These are phyloP conservation scores for Dittrichia graveolens DNA, from an alignment of 129 eudicot species.

Conservation along the genomic window DNA sequence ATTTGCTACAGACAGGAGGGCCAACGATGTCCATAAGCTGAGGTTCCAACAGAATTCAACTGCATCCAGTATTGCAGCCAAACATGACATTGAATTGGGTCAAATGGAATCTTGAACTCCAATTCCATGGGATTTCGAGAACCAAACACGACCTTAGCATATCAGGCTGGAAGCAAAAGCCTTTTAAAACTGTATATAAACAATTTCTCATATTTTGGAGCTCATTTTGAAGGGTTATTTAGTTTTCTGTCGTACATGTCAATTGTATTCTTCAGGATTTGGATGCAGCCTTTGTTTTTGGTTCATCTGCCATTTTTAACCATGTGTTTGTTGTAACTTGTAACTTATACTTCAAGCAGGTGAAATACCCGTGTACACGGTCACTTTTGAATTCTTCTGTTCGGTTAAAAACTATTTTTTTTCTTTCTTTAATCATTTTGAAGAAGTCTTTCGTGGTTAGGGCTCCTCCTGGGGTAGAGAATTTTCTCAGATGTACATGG, in stretches of 20 bases:
- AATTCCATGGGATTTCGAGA: neutral
- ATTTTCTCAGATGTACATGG: no score
- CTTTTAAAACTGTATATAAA: slow-evolving; percentile 25
- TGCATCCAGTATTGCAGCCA: neutral
- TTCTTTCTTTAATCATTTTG: no score
- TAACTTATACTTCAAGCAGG: no score
- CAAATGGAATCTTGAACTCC: slow-evolving; percentile 6
- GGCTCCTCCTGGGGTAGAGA: no score
- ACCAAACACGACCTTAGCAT: neutral
- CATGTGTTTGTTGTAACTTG: no score
- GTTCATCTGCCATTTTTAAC: neutral
- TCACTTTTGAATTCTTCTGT: no score
- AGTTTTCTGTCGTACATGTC: slow-evolving; percentile 3
- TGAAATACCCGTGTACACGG: no score
- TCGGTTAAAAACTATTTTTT: no score
- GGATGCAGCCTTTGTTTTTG: neutral
- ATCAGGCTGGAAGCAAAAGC: neutral
- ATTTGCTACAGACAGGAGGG: slow-evolving; percentile 30
- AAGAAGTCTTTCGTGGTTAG: no score
- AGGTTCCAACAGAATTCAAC: neutral
- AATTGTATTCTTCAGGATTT: slow-evolving; percentile 14
- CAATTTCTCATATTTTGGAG: slow-evolving; percentile 21
- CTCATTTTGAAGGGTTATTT: slow-evolving; percentile 14
- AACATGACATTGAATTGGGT: neutral
- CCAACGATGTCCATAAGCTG: slow-evolving; percentile 3